Evolutionary conservation across 805 yeast species (phyloP).

Genomic region (Saccharomycopsis microspora): DNA sequence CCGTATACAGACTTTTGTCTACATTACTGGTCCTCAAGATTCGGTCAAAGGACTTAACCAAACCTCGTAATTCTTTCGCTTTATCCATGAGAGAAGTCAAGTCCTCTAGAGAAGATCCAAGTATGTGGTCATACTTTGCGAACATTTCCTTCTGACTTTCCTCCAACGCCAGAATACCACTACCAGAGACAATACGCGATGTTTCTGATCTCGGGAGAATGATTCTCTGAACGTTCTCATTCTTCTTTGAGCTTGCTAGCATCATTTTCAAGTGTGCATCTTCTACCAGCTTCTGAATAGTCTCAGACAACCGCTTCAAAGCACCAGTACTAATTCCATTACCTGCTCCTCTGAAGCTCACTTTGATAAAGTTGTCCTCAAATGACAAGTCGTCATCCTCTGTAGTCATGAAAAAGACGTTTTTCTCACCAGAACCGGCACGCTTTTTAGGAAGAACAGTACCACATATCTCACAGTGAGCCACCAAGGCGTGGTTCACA

Average conservation of each 20-base stretch:
- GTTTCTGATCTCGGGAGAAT: constrained; percentile 1
- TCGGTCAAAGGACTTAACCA: constrained; percentile 31
- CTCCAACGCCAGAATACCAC: constrained; percentile 66
- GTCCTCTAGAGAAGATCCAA: constrained; percentile 65
- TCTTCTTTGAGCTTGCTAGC: neutral
- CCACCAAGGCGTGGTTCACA: constrained; percentile 68
- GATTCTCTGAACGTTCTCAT: constrained; percentile 11
- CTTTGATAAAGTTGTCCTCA: constrained; percentile 8
- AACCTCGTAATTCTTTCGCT: constrained; percentile 56
- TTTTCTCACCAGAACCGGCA: neutral
- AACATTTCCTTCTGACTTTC: constrained; percentile 41
- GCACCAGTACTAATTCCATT: neutral
- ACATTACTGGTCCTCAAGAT: constrained; percentile 18
- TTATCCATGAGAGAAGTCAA: constrained; percentile 66
- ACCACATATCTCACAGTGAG: constrained; percentile 83
- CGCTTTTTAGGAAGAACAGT: constrained; percentile 28
- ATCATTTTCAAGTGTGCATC: constrained; percentile 3
- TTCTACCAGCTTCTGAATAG: constrained; percentile 7
- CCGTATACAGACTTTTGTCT: constrained; percentile 22
- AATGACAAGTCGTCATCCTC: constrained; percentile 18
- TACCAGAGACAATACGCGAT: constrained; percentile 22
- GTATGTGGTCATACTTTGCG: constrained; percentile 44
- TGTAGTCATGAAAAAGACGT: neutral
- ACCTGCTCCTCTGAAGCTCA: constrained; percentile 11
- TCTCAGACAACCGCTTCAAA: constrained; percentile 6